These are phyloP conservation scores for Cymbidium sinense DNA, from an alignment of 106 monocot species.

Conservation along the genomic window DNA sequence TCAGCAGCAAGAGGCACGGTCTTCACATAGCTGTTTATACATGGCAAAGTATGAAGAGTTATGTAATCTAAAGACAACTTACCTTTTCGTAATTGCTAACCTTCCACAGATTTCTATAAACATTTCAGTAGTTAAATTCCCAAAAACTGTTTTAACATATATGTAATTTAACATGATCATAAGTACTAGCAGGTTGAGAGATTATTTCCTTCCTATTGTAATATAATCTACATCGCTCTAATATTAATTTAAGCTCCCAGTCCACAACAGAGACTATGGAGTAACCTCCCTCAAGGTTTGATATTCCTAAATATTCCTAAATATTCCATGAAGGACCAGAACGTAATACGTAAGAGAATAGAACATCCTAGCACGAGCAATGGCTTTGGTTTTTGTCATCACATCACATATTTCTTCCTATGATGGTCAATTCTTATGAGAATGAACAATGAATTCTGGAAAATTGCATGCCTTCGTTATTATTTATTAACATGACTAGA, in stretches of 20 bases:
- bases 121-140: not conserved
- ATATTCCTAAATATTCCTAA: too few species aligned
- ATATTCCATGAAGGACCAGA: too few species aligned
- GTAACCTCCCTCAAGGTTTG: too few species aligned
- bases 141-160: not conserved
- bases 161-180: not conserved
- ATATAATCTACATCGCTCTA: not conserved
- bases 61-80: not conserved
- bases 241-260: not conserved
- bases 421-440: too few species aligned
- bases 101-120: not conserved
- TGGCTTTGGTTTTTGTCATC: too few species aligned
- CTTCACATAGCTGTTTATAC: constrained; percentile 54
- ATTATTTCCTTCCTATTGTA: not conserved
- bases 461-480: too few species aligned
- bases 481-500: not conserved
- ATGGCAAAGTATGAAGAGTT: not conserved
- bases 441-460: too few species aligned
- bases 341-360: too few species aligned
- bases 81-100: not conserved
- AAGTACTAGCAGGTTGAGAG: not conserved
- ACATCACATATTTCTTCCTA: too few species aligned
- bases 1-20: constrained; percentile 69
- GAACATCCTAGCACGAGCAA: too few species aligned
- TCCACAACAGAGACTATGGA: too few species aligned